Base-by-base conservation (phyloP, 768 basidiomycete species). In the Russula abietina region DNA sequence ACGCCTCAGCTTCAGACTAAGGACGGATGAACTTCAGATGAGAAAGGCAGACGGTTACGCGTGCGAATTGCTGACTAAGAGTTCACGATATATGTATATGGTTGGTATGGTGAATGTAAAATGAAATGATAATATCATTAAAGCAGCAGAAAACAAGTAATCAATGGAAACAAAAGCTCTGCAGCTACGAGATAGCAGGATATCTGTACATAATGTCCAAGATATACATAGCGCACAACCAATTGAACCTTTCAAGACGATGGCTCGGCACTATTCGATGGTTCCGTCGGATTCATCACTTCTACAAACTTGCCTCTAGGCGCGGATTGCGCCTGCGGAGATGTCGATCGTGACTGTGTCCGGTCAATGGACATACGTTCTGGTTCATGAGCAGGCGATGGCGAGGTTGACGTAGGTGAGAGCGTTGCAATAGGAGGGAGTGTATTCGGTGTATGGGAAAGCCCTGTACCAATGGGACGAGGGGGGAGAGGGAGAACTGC, bases 401-500 rank as follows among this genome's bases (percentile, higher is more conserved):
- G 79, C 17, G 80, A 79, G 4, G 80, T 80, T 14, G 84, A 84
- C 7, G 81, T 71, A 3, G 87, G 85, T 8, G 87, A 83, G 26
- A 89, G 73, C 8, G 86, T 87, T 26, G 85, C 80, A 64, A 89
- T 89, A 0, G 87, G 86, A 53, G 88, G 88, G 1, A 89, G 77
- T 1, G 84, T 79, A 10, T 71, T 70, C 43, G 67, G 71, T 55
- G 71, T 49, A 67, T 81, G 78, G 5, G 75, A 73, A 55, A 82
- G 74, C 0, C 83, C 81, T 1, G 75, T 69, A 17, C 88, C 88
- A 55, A 88, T 79, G 12, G 88, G 88, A 28, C 86, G 80, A 50
- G 89, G 88, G 70, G 89, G 89, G 28, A 87, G 86, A 46, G 89
- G 89, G 36, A 91, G 78, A 8, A 82, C 80, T 33, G 80, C 78